Base-by-base conservation (phyloP, 2,329 filamentous ascomycete species). In the Lojkania enalia region DNA sequence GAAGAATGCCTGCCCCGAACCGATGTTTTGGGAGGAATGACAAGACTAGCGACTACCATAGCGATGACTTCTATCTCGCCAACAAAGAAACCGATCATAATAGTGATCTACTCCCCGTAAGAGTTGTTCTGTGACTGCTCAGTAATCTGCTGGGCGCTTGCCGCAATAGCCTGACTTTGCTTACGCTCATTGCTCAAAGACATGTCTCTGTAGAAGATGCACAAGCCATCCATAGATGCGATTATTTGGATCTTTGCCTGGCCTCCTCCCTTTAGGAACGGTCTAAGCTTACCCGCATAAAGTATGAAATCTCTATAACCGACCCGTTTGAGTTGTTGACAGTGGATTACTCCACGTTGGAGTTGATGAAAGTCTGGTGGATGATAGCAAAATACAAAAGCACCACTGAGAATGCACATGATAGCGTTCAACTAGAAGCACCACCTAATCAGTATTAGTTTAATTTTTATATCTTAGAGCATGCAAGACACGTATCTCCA, bases 371-470 rank as follows among this genome's bases (percentile, higher is more conserved):
- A 44, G 23, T 20, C 68, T 1, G 76, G 74, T 25, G 74, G 75
- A 47, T 71, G 68, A 58, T 77, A 78, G 46, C 73, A 71, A 48
- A 74, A 66, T 20, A 61, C 57, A 49, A 71, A 37, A 19, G 36
- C 29, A 19, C 36, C 9, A 9, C 36, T 15, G 9, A 15, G 19
- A 16, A 42, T 35, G 15, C 18, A n/a, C n/a, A n/a, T n/a, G n/a
- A n/a, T n/a, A n/a, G n/a, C n/a, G n/a, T n/a, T n/a, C n/a, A n/a
- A n/a, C n/a, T n/a, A n/a, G n/a, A n/a, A n/a, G n/a, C n/a, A n/a
- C n/a, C n/a, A n/a, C n/a, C n/a, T n/a, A n/a, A n/a, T n/a, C n/a
- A n/a, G n/a, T n/a, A n/a, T n/a, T n/a, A n/a, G n/a, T n/a, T n/a
- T n/a, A n/a, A n/a, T 14, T 14, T 14, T 6, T 13, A 43, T 23